Percentiles rank a stretch among this genome's conserved stretches.
phyloP scores from a whole-genome alignment of 495 filamentous ascomycete species.

The Poronia punctata region DNA sequence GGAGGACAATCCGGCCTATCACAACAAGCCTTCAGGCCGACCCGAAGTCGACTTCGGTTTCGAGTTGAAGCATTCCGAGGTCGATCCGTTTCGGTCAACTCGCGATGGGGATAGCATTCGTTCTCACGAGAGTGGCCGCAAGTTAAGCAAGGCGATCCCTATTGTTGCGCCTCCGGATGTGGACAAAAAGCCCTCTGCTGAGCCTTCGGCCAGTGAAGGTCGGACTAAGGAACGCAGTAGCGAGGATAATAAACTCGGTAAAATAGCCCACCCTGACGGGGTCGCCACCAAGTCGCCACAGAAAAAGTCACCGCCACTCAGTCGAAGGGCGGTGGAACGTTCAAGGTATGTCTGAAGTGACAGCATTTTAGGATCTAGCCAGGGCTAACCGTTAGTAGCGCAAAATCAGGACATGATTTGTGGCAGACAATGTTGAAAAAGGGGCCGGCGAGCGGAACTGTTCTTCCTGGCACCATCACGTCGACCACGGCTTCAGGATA shows the following conservation, averaged over 20 bases:
- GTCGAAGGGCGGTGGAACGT: slow-evolving; percentile 17
- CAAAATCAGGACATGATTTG: slow-evolving; percentile 25
- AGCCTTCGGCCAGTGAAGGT: background rate
- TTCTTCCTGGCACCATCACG: slow-evolving; percentile 33
- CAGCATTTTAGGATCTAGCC: too few species aligned
- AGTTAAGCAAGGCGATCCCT: slow-evolving; percentile 24
- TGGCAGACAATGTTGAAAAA: slow-evolving; percentile 40
- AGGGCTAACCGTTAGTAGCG: slow-evolving; percentile 17
- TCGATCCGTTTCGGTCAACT: slow-evolving; percentile 31
- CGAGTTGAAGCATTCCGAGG: slow-evolving; percentile 17
- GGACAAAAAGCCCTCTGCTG: slow-evolving; percentile 4
- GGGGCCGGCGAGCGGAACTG: slow-evolving; percentile 28
- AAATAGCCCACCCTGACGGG: slow-evolving; percentile 1
- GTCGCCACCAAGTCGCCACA: background rate
- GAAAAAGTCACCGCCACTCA: slow-evolving; percentile 4
- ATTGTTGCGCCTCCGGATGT: slow-evolving; percentile 22
- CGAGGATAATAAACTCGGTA: slow-evolving; percentile 3
- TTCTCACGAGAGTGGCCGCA: slow-evolving; percentile 15
- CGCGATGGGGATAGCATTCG: slow-evolving; percentile 20
- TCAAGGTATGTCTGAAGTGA: slow-evolving; percentile 23
- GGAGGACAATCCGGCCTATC: background rate
- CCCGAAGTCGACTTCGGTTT: slow-evolving; percentile 10
- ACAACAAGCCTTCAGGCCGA: slow-evolving; percentile 6
- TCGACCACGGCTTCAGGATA: slow-evolving; percentile 41
- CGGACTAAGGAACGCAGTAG: background rate